phyloP scores from a whole-genome alignment of 2,329 filamentous ascomycete genomes.

The Xylariales sp. region DNA sequence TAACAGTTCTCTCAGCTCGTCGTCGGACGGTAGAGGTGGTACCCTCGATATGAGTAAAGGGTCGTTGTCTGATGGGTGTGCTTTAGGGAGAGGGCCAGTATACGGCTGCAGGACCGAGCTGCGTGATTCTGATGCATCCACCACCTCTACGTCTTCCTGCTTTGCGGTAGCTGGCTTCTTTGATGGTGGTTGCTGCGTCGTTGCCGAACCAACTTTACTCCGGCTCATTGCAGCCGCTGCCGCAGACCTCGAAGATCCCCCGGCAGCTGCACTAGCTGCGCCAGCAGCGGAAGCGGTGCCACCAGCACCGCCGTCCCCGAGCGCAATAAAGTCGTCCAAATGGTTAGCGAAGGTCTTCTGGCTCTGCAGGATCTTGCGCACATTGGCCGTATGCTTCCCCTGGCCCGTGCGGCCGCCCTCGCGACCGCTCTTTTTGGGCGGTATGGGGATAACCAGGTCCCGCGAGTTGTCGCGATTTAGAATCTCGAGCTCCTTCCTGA shows the following conservation, averaged over 20 bases:
- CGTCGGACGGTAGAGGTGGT: conserved; percentile 53
- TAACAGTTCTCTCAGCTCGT: conserved; percentile 61
- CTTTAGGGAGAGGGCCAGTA: conserved; percentile 21
- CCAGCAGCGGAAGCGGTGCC: conserved; percentile 14
- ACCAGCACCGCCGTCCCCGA: conserved; percentile 34
- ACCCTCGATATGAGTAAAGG: conserved; percentile 55
- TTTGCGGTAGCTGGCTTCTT: conserved; percentile 9
- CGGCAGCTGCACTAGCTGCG: conserved; percentile 18
- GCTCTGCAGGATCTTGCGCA: conserved; percentile 72
- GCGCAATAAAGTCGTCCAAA: conserved; percentile 72
- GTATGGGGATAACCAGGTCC: conserved; percentile 68
- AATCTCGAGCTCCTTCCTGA: conserved; percentile 75
- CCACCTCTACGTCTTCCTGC: conserved; percentile 34
- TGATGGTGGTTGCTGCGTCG: conserved; percentile 10
- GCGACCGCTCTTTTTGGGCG: conserved; percentile 46
- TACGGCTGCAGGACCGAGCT: conserved; percentile 3
- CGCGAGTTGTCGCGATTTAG: conserved; percentile 76
- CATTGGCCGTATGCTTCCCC: conserved; percentile 59
- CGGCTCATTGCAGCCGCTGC: conserved; percentile 11
- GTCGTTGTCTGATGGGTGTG: conserved; percentile 48
- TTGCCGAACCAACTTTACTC: neutral
- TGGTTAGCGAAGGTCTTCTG: conserved; percentile 83
- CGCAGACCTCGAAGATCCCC: conserved; percentile 10
- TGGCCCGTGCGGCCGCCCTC: conserved; percentile 35
- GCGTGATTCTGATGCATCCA: conserved; percentile 26